Evolutionary conservation across 106 monocot genomes (phyloP), one percentile per base, ranked within the genome.

Genomic region (Narthecium ossifragum): DNA sequence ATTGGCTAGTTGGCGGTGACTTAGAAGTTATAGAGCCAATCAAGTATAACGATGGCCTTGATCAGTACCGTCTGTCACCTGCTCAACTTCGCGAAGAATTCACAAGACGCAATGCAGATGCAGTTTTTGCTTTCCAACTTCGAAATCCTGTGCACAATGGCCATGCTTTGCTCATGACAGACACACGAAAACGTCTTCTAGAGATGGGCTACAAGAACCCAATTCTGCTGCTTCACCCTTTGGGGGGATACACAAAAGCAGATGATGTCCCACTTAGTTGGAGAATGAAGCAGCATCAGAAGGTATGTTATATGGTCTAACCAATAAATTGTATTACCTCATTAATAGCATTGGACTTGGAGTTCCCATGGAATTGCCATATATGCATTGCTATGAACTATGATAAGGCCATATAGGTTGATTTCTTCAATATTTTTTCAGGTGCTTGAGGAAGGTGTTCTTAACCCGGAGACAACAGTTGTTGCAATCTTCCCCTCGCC

Each of bases 401-500:
- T n/a, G n/a, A n/a, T n/a, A n/a, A n/a, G n/a, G n/a, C n/a, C n/a
- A n/a, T n/a, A n/a, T n/a, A n/a, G n/a, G n/a, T n/a, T n/a, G n/a
- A n/a, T 48, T 36, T 49, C 20, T 49, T 2, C 20, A 49, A 49
- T 49, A 9, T 46, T 61, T 31, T 51, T 55, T 10, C 43, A 93
- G 92, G 92, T 93, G 31, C 81, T 93, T 63, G 93, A 93, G 68
- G 85, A 88, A 29, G 93, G 93, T 39, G 85, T 93, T 49, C 74
- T 93, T 18, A 67, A 93, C 56, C 93, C 93, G 17, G 85, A 93
- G 25, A 88, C 93, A 21, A 93, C 93, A 17, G 88, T 93, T 10
- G 76, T 93, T 50, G 78, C 93, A 37, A 88, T 93, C 31, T 93
- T 93, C 47, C 93, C 93, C 5, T 93, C 93, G 32, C 93, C 93